These are phyloP conservation scores for Ploettnerulaceae sp. DNA, from an alignment of 2,329 filamentous ascomycete genomes.

Conservation along the genomic window DNA sequence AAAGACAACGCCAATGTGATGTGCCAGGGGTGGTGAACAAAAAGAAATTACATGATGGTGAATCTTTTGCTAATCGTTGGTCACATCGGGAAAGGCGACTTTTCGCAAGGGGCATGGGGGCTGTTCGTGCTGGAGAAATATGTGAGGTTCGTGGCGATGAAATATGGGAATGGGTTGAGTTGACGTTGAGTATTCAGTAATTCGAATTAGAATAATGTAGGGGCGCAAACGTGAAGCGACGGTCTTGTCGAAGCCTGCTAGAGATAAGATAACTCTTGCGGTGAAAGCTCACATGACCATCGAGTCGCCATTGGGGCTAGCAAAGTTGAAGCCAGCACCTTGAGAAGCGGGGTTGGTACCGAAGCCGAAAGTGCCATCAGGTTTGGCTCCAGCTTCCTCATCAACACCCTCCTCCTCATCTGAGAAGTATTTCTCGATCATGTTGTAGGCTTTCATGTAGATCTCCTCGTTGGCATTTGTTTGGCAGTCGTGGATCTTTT, in stretches of 20 bases:
- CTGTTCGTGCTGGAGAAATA: constrained; percentile 15
- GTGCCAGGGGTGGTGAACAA: constrained; percentile 29
- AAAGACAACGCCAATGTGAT: constrained; percentile 30
- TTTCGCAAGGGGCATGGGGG: constrained; percentile 21
- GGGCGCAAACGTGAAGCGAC: constrained; percentile 14
- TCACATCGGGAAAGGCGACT: constrained; percentile 29
- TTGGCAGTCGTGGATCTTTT: constrained; percentile 99
- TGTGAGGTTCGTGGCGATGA: constrained; percentile 6
- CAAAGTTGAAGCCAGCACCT: constrained; percentile 91
- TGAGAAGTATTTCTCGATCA: constrained; percentile 99
- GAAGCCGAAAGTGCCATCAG: constrained; percentile 64
- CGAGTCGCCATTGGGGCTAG: constrained; percentile 65
- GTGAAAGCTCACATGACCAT: constrained; percentile 63
- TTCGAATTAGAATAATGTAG: constrained; percentile 27
- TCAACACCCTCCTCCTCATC: constrained; percentile 77
- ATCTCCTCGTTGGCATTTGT: constrained; percentile 99
- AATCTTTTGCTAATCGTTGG: constrained; percentile 36
- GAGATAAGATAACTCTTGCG: constrained; percentile 16
- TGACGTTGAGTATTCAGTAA: constrained; percentile 22
- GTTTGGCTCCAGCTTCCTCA: constrained; percentile 52
- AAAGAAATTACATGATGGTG: constrained; percentile 36
- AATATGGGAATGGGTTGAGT: constrained; percentile 10
- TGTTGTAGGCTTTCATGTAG: constrained; percentile 99
- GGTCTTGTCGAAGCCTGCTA: constrained; percentile 16
- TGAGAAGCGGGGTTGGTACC: constrained; percentile 63